Evolutionary conservation across 345 rosid genomes (phyloP), one percentile per base, ranked within the genome.

Genomic region (Dimocarpus longan): DNA sequence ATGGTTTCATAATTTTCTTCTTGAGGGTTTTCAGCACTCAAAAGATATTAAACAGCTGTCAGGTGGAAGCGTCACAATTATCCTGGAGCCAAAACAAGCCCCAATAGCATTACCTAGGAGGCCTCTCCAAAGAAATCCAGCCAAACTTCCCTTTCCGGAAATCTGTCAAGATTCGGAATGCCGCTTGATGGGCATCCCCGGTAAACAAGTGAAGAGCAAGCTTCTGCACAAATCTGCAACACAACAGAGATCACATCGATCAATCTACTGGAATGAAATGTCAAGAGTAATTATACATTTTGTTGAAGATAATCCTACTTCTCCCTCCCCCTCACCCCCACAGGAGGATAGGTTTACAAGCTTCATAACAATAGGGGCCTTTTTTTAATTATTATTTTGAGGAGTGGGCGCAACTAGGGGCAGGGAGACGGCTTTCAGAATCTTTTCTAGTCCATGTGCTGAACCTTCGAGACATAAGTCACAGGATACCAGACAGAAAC

Each of bases 101-200:
- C 57, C 39, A 0, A 70, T 16, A 60, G 24, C 73, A 78, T 85
- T 81, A 88, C 59, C 82, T 64, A 10, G 94, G 93, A 71, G 97
- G 97, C 84, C 96, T 95, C 86, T 93, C 99, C 69, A 91, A 80
- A 6, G 96, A 90, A 59, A 87, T 76, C 86, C 88, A 93, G 48
- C 98, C 97, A 57, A 93, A 92, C 84, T 89, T 93, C 19, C 99
- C 98, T 81, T 90, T 92, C 6, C 99, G 91, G 68, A 95, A 95
- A 88, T 95, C 98, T 42, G 90, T n/a, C 86, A 93, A 80, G 82
- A 95, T 83, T 12, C 96, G 83, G 80, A 92, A 90, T 32, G 93
- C 91, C 42, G 99, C 98, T 85, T 93, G 96, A 79, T 93, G 89
- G 77, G 79, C 79, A 78, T 93, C 98, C 75, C 97, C 97, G 73